These are phyloP conservation scores for Elongisporangium prolatum DNA, from an alignment of 352 stramenopile genomes.

Conservation along the genomic window DNA sequence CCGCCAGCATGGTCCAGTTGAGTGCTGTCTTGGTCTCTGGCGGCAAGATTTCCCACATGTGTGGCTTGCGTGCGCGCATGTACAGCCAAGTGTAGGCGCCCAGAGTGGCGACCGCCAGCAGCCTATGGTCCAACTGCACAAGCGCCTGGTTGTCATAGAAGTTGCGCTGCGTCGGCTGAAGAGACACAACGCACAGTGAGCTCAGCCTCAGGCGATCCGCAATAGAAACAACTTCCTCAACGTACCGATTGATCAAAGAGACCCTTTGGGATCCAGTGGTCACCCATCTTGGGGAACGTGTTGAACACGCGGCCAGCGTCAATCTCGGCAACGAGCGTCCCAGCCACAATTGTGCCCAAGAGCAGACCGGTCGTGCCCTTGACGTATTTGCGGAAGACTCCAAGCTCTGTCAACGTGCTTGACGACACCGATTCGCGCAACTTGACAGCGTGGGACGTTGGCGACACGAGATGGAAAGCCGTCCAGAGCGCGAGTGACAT, in stretches of 20 bases:
- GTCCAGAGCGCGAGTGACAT: slow-evolving; percentile 62
- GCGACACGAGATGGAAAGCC: slow-evolving; percentile 48
- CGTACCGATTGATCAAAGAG: slow-evolving; percentile 52
- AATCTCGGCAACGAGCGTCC: slow-evolving; percentile 90
- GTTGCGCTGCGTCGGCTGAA: slow-evolving; percentile 83
- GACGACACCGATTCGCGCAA: slow-evolving; percentile 45
- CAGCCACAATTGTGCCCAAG: slow-evolving; percentile 29
- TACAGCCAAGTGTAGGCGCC: slow-evolving; percentile 45
- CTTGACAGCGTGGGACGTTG: slow-evolving; percentile 42
- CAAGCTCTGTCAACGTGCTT: slow-evolving; percentile 44
- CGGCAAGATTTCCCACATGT: slow-evolving; percentile 67
- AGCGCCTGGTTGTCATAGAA: slow-evolving; percentile 96
- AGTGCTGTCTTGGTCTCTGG: slow-evolving; percentile 50
- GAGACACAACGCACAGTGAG: neutral
- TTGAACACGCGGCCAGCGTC: slow-evolving; percentile 97
- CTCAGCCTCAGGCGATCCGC: neutral
- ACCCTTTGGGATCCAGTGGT: slow-evolving; percentile 83
- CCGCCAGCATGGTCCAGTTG: slow-evolving; percentile 46
- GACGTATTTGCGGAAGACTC: slow-evolving; percentile 45
- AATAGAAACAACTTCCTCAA: neutral
- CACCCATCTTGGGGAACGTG: slow-evolving; percentile 93
- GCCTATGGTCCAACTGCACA: slow-evolving; percentile 95
- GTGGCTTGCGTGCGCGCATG: slow-evolving; percentile 48
- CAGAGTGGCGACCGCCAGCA: slow-evolving; percentile 88
- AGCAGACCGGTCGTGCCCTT: slow-evolving; percentile 35